phyloP scores from a whole-genome alignment of 176 grass and related monocot genomes.

The Lolium perenne region DNA sequence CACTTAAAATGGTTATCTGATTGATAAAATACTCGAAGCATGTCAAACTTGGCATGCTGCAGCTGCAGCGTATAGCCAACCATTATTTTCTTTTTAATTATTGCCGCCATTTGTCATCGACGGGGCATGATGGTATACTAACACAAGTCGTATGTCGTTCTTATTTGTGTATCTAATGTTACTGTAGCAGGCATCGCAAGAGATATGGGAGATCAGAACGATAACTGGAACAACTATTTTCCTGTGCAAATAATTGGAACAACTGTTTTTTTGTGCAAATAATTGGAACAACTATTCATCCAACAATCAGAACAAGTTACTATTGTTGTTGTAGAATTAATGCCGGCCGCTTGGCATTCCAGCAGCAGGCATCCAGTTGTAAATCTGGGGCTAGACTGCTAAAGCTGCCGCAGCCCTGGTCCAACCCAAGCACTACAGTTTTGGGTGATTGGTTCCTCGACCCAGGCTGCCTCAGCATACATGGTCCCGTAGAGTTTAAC shows the following conservation, averaged over 20 bases:
- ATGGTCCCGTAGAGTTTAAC: background rate
- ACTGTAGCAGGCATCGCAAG: background rate
- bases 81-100: background rate
- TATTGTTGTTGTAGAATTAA: slow-evolving; percentile 35
- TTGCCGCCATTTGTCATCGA: background rate
- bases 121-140: too few relatives aligned
- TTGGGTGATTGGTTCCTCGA: slow-evolving; percentile 33
- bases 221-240: background rate
- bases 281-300: slow-evolving; percentile 1
- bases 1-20: background rate
- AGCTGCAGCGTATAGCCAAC: background rate
- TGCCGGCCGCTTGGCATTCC: slow-evolving; percentile 28
- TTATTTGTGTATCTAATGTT: too few relatives aligned
- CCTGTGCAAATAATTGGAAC: background rate
- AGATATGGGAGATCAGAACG: background rate
- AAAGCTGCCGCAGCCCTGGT: slow-evolving; percentile 39
- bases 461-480: slow-evolving; percentile 21
- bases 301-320: background rate
- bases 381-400: slow-evolving; percentile 44
- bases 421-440: slow-evolving; percentile 41
- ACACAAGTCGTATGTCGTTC: too few relatives aligned
- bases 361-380: slow-evolving; percentile 45
- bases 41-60: slow-evolving; percentile 36
- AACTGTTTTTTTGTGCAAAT: background rate
- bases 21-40: background rate